Evolutionary conservation across 352 stramenopile species (phyloP), one percentile per base, ranked within the genome.

Genomic region (Phytophthora nicotianae): DNA sequence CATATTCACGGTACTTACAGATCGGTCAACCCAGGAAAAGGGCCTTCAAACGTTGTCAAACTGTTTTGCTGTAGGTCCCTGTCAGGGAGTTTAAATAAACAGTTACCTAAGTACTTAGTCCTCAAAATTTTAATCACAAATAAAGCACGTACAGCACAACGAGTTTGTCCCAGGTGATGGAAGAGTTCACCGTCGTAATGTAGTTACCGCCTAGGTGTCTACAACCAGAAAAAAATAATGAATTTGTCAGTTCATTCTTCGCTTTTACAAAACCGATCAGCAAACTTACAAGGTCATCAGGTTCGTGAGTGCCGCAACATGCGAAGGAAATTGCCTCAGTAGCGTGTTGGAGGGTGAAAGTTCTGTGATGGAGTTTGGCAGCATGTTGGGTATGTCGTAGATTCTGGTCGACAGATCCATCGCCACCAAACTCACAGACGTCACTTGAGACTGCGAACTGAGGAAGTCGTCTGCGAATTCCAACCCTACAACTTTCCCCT

Each of bases 31-130:
- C 4, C 17, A 14, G 64, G 58, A 35, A 68, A 68, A 4, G 53
- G 57, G 32, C 64, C 58, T 33, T 72, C 52, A n/a, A 72, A 62
- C 2, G 40, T 53, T n/a, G 47, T 21, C 14, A 72, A 4, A 13
- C 51, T 40, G 53, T 72, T 72, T 16, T 51, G 40, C 11, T 46
- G 16, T 5, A 68, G 40, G 26, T 72, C 52, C 5, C 64, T 72
- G 41, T 7, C 26, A 45, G 10, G 21, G 17, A 60, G 27, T 14
- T n/a, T 46, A 9, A 55, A n/a, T 19, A 19, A 33, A 37, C 43
- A 41, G 9, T 35, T 35, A 35, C 5, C 13, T 9, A 35, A 29
- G 24, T 7, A 13, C 50, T 16, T 26, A 41, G 19, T 41, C 13
- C 21, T 14, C 4, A 42, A 23, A 9, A 1, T 10, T 59, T 6